A percentile compares a stretch with the other conserved stretches of the same genome.
Conservation (phyloP, 768 basidiomycete species). For the Russula sp. region DNA sequence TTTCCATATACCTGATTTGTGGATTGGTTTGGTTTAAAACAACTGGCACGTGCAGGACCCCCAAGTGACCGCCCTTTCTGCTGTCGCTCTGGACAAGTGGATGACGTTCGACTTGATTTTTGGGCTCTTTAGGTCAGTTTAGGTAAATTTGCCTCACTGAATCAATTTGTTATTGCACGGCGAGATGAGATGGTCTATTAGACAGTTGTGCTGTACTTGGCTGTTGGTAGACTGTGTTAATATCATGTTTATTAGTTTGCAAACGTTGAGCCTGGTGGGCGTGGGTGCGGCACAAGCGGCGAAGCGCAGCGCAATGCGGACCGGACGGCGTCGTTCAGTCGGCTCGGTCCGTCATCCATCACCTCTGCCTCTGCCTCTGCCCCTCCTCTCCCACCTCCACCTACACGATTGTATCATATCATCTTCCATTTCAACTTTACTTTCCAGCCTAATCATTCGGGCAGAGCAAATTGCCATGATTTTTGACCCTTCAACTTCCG, state of each 20-base stretch:
- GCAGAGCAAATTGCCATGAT: constrained; percentile 39
- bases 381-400: background rate
- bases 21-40: background rate
- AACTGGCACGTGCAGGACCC: background rate
- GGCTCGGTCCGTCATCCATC: no score
- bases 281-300: background rate
- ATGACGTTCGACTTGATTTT: background rate
- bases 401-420: background rate
- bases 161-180: background rate
- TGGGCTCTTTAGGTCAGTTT: background rate
- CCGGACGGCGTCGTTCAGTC: no score
- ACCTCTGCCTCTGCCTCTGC: no score
- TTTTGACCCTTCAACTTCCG: constrained; percentile 54
- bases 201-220: background rate
- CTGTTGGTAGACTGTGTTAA: background rate
- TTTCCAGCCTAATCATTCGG: background rate
- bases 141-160: background rate
- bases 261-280: background rate
- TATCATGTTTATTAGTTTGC: background rate
- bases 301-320: no score
- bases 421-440: no score
- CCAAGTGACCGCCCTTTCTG: background rate
- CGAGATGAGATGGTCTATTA: background rate
- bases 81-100: background rate
- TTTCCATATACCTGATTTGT: background rate